These are phyloP conservation scores for Hondaea fermentalgiana DNA, from an alignment of 108 stramenopile species.

Conservation along the genomic window DNA sequence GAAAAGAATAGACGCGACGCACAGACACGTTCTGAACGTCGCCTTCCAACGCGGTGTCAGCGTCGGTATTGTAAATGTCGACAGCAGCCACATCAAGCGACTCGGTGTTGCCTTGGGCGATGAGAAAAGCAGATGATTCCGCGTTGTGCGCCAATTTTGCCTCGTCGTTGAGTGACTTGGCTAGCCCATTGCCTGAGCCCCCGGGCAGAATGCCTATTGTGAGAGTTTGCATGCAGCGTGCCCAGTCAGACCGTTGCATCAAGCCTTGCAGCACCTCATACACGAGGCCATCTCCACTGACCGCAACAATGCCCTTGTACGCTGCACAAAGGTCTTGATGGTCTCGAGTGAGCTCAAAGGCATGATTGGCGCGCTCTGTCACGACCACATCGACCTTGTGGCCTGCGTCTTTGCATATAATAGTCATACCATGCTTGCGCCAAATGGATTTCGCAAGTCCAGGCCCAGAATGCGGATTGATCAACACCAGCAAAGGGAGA, in stretches of 20 bases:
- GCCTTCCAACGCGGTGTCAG: too few species aligned
- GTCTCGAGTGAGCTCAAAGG: not conserved
- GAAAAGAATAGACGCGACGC: not conserved
- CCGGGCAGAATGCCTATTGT: not conserved
- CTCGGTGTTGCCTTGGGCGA: not conserved
- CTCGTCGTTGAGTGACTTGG: not conserved
- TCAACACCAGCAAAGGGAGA: not conserved
- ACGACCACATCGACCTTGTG: not conserved
- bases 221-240: not conserved
- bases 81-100: not conserved
- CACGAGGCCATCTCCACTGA: not conserved
- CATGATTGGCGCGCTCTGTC: not conserved
- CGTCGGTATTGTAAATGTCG: not conserved
- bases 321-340: not conserved
- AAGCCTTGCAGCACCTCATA: constrained; percentile 9
- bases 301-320: not conserved
- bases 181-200: constrained; percentile 3
- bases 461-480: not conserved
- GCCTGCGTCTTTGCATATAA: not conserved
- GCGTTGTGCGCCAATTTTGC: not conserved
- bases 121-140: not conserved
- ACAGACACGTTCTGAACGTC: too few species aligned
- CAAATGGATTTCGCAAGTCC: not conserved
- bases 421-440: not conserved
- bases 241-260: not conserved